Evolutionary conservation across 2,329 filamentous ascomycete species (phyloP), one percentile per base, ranked within the genome.

Genomic region (Aspergillus brunneoviolaceus): DNA sequence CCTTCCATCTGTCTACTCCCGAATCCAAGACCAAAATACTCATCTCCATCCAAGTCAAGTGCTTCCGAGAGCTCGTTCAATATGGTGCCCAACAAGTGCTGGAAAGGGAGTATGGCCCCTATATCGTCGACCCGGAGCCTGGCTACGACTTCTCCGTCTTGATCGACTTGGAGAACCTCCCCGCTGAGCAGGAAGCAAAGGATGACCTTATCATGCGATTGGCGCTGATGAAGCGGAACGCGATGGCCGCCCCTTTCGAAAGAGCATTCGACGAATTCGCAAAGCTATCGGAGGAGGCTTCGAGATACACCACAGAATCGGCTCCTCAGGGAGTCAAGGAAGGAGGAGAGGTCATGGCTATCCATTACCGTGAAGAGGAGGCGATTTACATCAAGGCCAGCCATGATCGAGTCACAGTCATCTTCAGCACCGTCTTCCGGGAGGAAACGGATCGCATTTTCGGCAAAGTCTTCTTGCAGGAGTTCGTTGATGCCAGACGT

Each of bases 381-480:
- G 93, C 95, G 55, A 98, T 99, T 73, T 99, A 96, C 78, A 89
- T 99, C 81, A 98, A 99, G 81, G 94, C 95, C 63, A 96, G 91
- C 76, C 90, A 96, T 80, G 95, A 99, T 76, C 88, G 95, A 71
- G 95, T 99, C 55, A 99, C 96, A 0, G 93, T 99, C 71, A 99
- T 99, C 73, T 99, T 99, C 84, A 96, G 92, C 79, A 99, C 95
- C 48, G 87, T 98, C 55, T 99, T 99, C 84, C 85, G 92, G 60
- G 96, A 99, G 75, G 96, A 99, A 80, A 99, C 96, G 57, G 95
- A 99, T 75, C 85, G 94, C 63, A 91, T 99, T 60, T 99, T 96
- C 72, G 95, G 95, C 69, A 98, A 97, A 80, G 92, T 99, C 14
- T 99, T 99, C 75, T 87, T 99, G 69, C 93, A 97, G 80, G 95